Conservation (phyloP, 140 eudicot genomes). For the Anethum foeniculum region DNA sequence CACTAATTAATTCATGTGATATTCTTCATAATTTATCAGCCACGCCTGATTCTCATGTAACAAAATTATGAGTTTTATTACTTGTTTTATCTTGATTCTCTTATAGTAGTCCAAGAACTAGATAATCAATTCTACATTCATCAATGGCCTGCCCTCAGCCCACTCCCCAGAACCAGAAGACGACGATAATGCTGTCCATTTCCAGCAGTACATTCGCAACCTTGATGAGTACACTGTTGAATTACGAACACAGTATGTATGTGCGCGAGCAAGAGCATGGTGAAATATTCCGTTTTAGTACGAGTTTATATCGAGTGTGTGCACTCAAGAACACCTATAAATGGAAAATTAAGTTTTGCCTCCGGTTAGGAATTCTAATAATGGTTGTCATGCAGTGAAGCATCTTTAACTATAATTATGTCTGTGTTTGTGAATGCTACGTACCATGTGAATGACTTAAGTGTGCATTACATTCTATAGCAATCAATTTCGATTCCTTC, state of each 20-base stretch:
- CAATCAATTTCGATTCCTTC: neutral
- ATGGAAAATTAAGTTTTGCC: constrained; percentile 22
- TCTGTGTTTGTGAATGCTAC: constrained; percentile 20
- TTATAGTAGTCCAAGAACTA: neutral
- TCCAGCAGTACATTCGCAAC: neutral
- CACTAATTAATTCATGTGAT: constrained; percentile 12
- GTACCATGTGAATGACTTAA: constrained; percentile 12
- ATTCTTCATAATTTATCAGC: constrained; percentile 25
- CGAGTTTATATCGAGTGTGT: neutral
- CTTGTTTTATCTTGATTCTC: neutral
- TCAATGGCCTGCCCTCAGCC: neutral
- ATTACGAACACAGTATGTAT: neutral
- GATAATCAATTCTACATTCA: neutral
- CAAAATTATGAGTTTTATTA: neutral
- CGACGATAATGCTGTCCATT: constrained; percentile 12
- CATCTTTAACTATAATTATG: constrained; percentile 28
- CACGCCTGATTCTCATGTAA: constrained; percentile 20
- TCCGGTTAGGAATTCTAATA: constrained; percentile 23
- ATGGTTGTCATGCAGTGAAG: constrained; percentile 32
- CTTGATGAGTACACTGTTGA: neutral
- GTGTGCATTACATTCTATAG: neutral
- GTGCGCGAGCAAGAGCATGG: neutral
- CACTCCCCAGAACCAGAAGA: neutral
- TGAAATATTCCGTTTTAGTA: neutral
- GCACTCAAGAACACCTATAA: constrained; percentile 21